phyloP scores from a whole-genome alignment of 139 green algal species.

The Chlamydomonas sphaeroides region DNA sequence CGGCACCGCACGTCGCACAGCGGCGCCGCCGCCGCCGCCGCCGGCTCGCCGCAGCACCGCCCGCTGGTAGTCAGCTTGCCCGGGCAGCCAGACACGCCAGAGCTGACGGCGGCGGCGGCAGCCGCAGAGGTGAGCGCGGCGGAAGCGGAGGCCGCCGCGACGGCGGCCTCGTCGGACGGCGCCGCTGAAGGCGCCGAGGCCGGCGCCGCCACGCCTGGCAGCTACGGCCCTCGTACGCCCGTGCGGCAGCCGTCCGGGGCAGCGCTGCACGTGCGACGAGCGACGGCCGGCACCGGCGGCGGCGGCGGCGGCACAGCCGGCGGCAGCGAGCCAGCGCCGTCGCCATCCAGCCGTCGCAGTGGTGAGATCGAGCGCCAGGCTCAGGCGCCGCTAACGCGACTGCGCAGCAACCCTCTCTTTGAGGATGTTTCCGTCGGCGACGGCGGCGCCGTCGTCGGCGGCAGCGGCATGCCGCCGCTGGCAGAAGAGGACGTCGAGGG shows the following conservation, averaged over 20 bases:
- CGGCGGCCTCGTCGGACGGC: too few relatives aligned
- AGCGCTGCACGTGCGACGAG: background rate
- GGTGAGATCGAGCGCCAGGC: too few relatives aligned
- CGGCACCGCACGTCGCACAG: too few relatives aligned
- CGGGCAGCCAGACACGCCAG: background rate
- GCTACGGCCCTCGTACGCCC: constrained; percentile 6
- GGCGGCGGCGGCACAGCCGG: background rate
- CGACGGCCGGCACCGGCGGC: background rate
- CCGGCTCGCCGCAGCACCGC: too few relatives aligned
- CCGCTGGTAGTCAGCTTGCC: background rate
- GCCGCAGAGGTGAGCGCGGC: too few relatives aligned
- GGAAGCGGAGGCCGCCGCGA: too few relatives aligned
- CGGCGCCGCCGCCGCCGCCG: too few relatives aligned
- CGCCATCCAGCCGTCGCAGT: too few relatives aligned
- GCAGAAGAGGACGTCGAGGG: constrained; percentile 5
- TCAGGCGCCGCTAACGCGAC: background rate
- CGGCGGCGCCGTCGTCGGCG: too few relatives aligned
- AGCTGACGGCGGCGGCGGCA: background rate
- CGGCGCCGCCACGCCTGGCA: background rate
- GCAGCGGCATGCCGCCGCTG: background rate
- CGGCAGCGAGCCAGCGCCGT: too few relatives aligned
- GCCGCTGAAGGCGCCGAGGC: background rate
- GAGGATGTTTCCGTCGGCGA: background rate
- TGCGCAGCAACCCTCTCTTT: constrained; percentile 33
- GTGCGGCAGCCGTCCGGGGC: background rate